Base-by-base conservation (phyloP, 2,329 filamentous ascomycete species). In the Claviceps africana region DNA sequence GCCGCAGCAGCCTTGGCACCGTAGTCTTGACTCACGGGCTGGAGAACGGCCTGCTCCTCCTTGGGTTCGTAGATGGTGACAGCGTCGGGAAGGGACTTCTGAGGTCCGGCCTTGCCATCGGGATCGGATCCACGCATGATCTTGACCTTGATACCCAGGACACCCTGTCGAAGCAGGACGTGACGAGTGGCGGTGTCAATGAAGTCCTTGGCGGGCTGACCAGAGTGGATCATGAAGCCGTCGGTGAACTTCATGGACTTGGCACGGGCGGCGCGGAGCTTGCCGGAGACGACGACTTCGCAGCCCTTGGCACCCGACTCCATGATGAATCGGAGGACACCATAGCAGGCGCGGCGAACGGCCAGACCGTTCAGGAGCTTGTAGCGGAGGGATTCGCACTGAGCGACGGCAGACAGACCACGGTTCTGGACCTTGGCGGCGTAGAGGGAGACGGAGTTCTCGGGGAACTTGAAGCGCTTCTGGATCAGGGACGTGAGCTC, bases 241-340 rank as follows among this genome's bases (percentile, higher is more conserved):
- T 98, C 90, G 75, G 93, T 98, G 86, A 98, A 98, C 86, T 98
- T 98, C 93, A 98, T 98, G 79, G 82, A 88, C 88, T 98, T 98
- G 76, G 93, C 93, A 81, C 93, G 89, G 69, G 93, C 93, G 73
- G 93, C 93, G 71, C 93, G 86, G 66, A 98, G 87, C 85, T 98
- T 98, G 75, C 93, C 93, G 65, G 89, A 96, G 64, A 98, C 93
- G 71, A 98, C 93, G 62, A 98, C 93, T 81, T 98, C 93, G 74
- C 93, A 98, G 76, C 93, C 93, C 87, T 98, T 98, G 75, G 93
- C 93, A 70, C 93, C 93, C 65, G 81, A 87, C 87, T 98, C 93
- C 93, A 98, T 98, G 79, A 98, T 98, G 82, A 98, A 98, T 72
- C 91, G 84, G 70, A 98, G 87, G 65, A 98, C 93, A 90, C 93